Percentiles rank a stretch among this genome's conserved stretches.
Conservation (phyloP, 2,329 filamentous ascomycete genomes). For the Metarhizium guizhouense region DNA sequence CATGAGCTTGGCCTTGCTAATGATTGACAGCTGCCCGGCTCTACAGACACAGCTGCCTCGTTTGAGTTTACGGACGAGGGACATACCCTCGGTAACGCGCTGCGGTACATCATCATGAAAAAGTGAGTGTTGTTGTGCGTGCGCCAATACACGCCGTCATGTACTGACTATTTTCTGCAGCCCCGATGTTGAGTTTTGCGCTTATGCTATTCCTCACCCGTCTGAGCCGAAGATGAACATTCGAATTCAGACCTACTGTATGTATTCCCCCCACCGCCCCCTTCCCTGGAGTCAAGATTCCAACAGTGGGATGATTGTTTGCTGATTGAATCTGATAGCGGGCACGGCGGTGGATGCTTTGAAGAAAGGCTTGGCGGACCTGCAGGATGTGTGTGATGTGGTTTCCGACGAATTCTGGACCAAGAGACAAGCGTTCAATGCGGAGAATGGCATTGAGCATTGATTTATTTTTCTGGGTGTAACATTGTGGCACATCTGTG, state of each 20-base stretch:
- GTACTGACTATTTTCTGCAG: slow-evolving; percentile 34
- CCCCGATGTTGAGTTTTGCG: slow-evolving; percentile 94
- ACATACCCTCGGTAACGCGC: slow-evolving; percentile 88
- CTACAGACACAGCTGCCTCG: slow-evolving; percentile 78
- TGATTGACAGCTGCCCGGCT: slow-evolving; percentile 62
- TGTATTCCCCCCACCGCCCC: slow-evolving; percentile 17
- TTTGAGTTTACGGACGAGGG: slow-evolving; percentile 93
- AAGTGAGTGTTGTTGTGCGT: slow-evolving; percentile 53
- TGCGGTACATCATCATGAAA: slow-evolving; percentile 96
- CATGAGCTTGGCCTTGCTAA: not conserved
- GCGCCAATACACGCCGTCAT: not conserved
- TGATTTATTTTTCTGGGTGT: slow-evolving; percentile 11
- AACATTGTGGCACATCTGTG: not conserved
- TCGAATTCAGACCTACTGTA: slow-evolving; percentile 94
- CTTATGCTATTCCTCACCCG: slow-evolving; percentile 94
- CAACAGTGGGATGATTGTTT: not conserved
- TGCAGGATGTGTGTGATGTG: slow-evolving; percentile 88
- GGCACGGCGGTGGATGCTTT: slow-evolving; percentile 75
- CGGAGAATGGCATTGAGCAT: slow-evolving; percentile 22
- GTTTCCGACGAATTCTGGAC: slow-evolving; percentile 81
- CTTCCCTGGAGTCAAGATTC: not conserved
- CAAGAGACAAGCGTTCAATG: slow-evolving; percentile 34
- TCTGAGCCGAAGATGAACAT: slow-evolving; percentile 96
- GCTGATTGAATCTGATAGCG: slow-evolving; percentile 38
- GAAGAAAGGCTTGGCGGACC: slow-evolving; percentile 79